Evolutionary conservation across 768 basidiomycete species (phyloP).

Genomic region (Pleurotus tuoliensis): DNA sequence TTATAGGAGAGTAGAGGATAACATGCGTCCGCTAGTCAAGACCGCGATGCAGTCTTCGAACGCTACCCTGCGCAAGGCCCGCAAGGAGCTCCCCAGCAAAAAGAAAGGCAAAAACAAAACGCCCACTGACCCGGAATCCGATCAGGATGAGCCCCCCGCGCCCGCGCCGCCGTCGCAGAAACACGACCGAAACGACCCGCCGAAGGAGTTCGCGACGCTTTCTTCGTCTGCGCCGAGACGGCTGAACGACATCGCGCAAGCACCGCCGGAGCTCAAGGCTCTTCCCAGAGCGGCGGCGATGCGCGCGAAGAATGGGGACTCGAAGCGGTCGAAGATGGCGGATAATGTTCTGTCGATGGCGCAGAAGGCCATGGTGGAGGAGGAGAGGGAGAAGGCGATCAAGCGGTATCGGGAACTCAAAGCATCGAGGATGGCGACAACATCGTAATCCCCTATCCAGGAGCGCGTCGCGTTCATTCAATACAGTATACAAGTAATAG

Average conservation of each 20-base stretch:
- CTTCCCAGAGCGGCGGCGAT: conserved; percentile 43
- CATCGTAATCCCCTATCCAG: too few relatives aligned
- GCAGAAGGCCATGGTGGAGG: conserved; percentile 74
- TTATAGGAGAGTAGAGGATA: conserved; percentile 68
- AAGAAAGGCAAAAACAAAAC: conserved; percentile 15
- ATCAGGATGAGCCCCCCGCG: conserved; percentile 13
- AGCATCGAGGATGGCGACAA: conserved; percentile 31
- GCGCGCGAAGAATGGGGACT: conserved; percentile 9
- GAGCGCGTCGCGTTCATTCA: too few relatives aligned
- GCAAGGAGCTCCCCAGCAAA: conserved; percentile 25
- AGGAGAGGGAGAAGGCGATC: conserved; percentile 69
- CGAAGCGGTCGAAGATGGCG: conserved; percentile 20
- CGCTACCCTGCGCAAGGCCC: conserved; percentile 41
- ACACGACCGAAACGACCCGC: conserved; percentile 15
- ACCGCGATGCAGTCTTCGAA: conserved; percentile 58
- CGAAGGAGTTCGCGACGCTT: conserved; percentile 46
- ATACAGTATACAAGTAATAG: too few relatives aligned
- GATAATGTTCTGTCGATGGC: conserved; percentile 65
- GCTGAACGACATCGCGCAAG: conserved; percentile 56
- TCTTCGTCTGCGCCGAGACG: conserved; percentile 58
- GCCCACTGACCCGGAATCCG: conserved; percentile 9
- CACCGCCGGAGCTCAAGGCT: conserved; percentile 28
- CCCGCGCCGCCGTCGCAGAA: conserved; percentile 15
- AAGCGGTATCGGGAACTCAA: conserved; percentile 67
- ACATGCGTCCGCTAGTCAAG: conserved; percentile 62